A percentile compares a stretch with the other conserved stretches of the same genome.
Evolutionary conservation across 441 rosid genomes (phyloP).

Genomic region (Capsella rubella): DNA sequence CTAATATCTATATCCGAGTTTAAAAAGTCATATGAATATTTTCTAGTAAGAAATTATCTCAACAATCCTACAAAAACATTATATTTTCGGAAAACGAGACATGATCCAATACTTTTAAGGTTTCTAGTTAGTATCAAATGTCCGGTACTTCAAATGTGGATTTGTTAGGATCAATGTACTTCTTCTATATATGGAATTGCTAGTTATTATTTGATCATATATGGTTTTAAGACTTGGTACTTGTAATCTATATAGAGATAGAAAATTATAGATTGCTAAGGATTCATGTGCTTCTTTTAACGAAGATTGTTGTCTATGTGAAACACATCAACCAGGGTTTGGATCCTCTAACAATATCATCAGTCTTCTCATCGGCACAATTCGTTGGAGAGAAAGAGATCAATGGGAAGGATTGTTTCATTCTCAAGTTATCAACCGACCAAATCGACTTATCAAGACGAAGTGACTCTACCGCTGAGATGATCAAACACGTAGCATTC

Average conservation of each 20-base stretch:
- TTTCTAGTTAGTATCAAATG: background rate
- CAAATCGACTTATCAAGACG: conserved; percentile 71
- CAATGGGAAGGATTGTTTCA: conserved; percentile 71
- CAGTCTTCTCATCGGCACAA: conserved; percentile 76
- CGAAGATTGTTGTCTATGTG: background rate
- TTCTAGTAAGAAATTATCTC: background rate
- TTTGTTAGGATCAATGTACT: background rate
- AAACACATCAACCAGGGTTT: conserved; percentile 62
- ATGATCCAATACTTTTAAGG: background rate
- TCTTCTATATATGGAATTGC: background rate
- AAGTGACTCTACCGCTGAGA: conserved; percentile 86
- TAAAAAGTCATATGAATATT: conserved; percentile 2
- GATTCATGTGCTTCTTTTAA: background rate
- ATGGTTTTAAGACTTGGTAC: background rate
- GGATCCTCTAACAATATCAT: conserved; percentile 84
- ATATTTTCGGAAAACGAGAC: too few relatives aligned
- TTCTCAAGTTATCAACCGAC: conserved; percentile 75
- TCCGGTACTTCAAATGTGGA: background rate
- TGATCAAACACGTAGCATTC: conserved; percentile 82
- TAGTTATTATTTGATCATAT: background rate
- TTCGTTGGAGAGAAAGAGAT: conserved; percentile 85
- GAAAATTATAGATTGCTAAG: background rate
- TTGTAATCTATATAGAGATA: background rate
- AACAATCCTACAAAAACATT: too few relatives aligned
- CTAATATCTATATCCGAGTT: conserved; percentile 5